Base-by-base conservation (phyloP, 768 basidiomycete species). In the Amanita jacksonii region DNA sequence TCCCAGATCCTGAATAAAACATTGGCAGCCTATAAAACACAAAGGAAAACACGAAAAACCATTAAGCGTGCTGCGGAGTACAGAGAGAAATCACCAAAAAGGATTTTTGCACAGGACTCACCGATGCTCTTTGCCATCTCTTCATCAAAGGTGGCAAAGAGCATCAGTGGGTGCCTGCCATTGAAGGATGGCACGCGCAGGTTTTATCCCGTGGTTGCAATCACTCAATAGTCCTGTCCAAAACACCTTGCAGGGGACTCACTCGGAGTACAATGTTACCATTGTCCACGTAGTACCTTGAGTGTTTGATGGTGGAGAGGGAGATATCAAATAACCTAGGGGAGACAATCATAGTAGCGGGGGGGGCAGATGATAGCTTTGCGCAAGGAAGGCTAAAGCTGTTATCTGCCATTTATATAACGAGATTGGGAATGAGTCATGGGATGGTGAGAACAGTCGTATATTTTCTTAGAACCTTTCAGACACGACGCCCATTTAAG, bases 201-300 rank as follows among this genome's bases (percentile, higher is more conserved):
- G 3, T 25, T 28, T 43, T 34, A 36, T 23, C 24, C 33, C 27
- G 32, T 3, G 4, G 28, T 25, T 28, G 43, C n/a, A 22, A 16
- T 27, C 22, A 35, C 27, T 33, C 43, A 36, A 43, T 36, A 43
- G 34, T 28, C 43, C 43, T 37, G 15, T 8, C 31, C 33, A 43
- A 43, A 20, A 34, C 13, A 16, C 43, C 43, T 34, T 19, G 18
- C 28, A 27, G 23, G 40, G 10, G 35, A 36, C 33, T 30, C 31
- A 51, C 50, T 16, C 43, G 33, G 18, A 51, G 34, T 5, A 43
- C 28, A 15, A 48, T 19, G 28, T 49, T 46, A 18, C 47, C 47
- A 8, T 13, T 38, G 13, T 35, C 38, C 3, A 23, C 2, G 19
- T 51, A 51, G 35, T 51, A 51, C n/a, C 48, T 38, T 10, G 42